Evolutionary conservation across 331 rosid genomes (phyloP).

Genomic region (Arachis monticola): DNA sequence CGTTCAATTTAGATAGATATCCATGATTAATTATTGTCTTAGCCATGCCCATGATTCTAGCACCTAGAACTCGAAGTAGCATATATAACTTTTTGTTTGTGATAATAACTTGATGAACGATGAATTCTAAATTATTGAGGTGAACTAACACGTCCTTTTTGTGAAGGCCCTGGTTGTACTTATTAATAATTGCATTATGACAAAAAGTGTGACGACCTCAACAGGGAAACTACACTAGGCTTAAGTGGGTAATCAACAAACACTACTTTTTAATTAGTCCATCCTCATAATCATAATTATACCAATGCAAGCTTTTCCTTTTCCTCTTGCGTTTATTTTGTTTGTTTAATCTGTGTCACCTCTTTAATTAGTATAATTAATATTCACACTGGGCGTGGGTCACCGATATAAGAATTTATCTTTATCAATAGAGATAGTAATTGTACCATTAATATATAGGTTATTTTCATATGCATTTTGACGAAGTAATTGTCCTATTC

Average conservation of each 20-base stretch:
- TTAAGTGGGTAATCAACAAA: background rate
- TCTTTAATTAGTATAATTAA: background rate
- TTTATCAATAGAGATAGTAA: no score
- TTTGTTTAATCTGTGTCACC: background rate
- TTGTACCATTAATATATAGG: no score
- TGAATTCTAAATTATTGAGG: conserved; percentile 27
- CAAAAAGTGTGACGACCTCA: background rate
- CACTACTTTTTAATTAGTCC: background rate
- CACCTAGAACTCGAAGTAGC: background rate
- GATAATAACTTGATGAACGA: background rate
- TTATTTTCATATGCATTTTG: no score
- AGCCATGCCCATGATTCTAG: background rate
- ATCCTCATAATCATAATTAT: background rate
- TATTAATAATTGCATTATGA: conserved; percentile 10
- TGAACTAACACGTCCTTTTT: background rate
- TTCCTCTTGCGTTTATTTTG: background rate
- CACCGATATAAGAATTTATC: no score
- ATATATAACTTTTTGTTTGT: background rate
- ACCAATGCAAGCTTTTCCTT: background rate
- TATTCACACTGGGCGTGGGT: background rate
- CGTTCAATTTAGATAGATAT: background rate
- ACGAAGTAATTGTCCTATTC: conserved; percentile 21
- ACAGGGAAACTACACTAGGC: background rate
- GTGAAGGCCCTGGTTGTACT: background rate
- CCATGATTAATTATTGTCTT: background rate